Evolutionary conservation across 306 rosid genomes (phyloP).

Genomic region (Vigna unguiculata): DNA sequence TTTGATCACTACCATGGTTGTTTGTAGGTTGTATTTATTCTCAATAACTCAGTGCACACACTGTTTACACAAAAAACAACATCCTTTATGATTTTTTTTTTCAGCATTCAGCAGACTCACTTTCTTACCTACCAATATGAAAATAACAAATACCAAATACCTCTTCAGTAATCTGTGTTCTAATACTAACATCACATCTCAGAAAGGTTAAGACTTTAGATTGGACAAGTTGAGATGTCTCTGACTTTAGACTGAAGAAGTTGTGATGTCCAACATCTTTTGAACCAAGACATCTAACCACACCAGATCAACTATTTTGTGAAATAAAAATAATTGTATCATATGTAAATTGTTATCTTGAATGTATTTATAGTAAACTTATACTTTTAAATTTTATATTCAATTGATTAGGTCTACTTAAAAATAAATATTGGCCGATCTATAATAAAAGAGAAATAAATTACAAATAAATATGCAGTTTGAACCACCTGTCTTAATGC

Average conservation of each 20-base stretch:
- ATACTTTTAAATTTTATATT: too few species aligned
- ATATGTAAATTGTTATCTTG: not conserved
- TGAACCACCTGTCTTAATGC: too few species aligned
- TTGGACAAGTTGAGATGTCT: not conserved
- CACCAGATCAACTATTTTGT: not conserved
- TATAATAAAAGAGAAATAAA: too few species aligned
- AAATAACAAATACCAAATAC: not conserved
- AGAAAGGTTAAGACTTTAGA: not conserved
- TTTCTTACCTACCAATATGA: constrained; percentile 21
- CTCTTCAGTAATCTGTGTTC: not conserved
- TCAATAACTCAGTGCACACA: not conserved
- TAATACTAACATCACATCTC: not conserved
- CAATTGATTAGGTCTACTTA: too few species aligned
- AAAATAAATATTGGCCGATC: too few species aligned
- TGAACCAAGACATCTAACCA: not conserved
- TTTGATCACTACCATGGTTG: not conserved
- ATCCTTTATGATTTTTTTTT: not conserved
- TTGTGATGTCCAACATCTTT: not conserved
- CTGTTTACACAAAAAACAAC: too few species aligned
- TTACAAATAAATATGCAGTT: too few species aligned
- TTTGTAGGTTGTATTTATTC: not conserved
- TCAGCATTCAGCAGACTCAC: not conserved
- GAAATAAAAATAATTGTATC: too few species aligned
- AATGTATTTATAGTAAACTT: too few species aligned
- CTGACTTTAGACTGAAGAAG: not conserved